Base-by-base conservation (phyloP, 345 rosid species). In the Salix arbutifolia region DNA sequence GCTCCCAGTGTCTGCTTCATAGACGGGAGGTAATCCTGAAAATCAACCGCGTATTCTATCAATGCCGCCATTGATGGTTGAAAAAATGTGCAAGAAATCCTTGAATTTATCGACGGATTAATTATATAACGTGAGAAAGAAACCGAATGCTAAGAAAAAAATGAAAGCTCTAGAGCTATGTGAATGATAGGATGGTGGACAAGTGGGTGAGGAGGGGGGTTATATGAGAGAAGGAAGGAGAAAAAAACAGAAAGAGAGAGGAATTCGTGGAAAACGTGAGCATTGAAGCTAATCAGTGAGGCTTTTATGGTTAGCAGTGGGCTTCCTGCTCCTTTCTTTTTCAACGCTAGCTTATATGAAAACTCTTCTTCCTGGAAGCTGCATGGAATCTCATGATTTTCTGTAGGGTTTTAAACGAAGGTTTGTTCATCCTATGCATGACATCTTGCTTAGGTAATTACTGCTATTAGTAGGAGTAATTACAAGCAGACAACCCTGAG, bases 21-120 rank as follows among this genome's bases (percentile, higher is more conserved):
- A 4, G 91, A 88, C 4, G 94, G 94, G 38, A 90, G 86, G 77
- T 71, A 82, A 77, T 90, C 94, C 78, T 84, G 85, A 67, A 90
- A 90, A 65, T 86, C 91, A 26, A 83, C 67, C 4, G 69, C 77
- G 23, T 70, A 71, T 46, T 75, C 85, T 2, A 80, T 21, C 19
- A 10, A 17, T 8, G 83, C 81, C 89, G 83, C 79, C 89, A 84
- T 38, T 30, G 30, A 71, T 37, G 64, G 17, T 1, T 21, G 6
- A 31, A 23, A 46, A 58, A 23, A 58, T 58, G 64, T 58, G 12
- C 14, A 58, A 1, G 25, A 58, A 23, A 23, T n/a, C 9, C 64
- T 10, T 4, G 13, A 17, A 25, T 17, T 8, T 67, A 12, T 38
- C 2, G 56, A 67, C 53, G 42, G 74, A 40, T 10, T 40, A 9